Base-by-base conservation (phyloP, 306 rosid genomes). In the Begonia fuchsioides region DNA sequence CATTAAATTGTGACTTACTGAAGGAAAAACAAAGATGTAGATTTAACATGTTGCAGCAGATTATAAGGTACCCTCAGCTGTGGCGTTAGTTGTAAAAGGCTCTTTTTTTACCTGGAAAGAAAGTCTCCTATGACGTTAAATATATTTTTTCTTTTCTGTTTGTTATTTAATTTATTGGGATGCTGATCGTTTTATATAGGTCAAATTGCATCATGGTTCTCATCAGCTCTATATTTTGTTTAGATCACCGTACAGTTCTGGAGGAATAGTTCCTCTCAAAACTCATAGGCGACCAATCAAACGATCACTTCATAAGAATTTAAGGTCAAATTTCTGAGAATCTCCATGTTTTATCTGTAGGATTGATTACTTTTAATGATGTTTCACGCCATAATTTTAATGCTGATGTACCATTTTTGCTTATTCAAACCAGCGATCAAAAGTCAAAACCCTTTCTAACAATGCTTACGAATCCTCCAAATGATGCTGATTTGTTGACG, bases 11-110 rank as follows among this genome's bases (percentile, higher is more conserved):
- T 63, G 61, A 52, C 66, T 59, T 67, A 55, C 69, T 49, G 58
- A n/a, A 70, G 74, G 65, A 59, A 60, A 55, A 59, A 66, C 74
- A 65, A 72, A 59, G 62, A 60, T 65, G 62, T 72, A 58, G 57
- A 71, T 61, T 70, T 67, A 55, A 67, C 74, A 57, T 52, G 59
- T 56, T 68, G 59, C 64, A 57, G 65, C 61, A 32, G 40, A 62
- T 60, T 51, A 59, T 41, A 39, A 71, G 72, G 67, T 69, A 63
- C 51, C 56, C 56, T 44, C 44, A 13, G 65, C 59, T 65, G 71
- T 68, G 65, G 45, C 53, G 57, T 49, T 46, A 26, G 7, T 26
- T 12, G 38, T 46, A 53, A 43, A 45, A 59, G 47, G n/a, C 39
- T 39, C 13, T 47, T n/a, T 41, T 13, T 41, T n/a, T n/a, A 10